These are phyloP conservation scores for Microstegium vimineum DNA, from an alignment of 176 grass and related monocot genomes.

Conservation along the genomic window DNA sequence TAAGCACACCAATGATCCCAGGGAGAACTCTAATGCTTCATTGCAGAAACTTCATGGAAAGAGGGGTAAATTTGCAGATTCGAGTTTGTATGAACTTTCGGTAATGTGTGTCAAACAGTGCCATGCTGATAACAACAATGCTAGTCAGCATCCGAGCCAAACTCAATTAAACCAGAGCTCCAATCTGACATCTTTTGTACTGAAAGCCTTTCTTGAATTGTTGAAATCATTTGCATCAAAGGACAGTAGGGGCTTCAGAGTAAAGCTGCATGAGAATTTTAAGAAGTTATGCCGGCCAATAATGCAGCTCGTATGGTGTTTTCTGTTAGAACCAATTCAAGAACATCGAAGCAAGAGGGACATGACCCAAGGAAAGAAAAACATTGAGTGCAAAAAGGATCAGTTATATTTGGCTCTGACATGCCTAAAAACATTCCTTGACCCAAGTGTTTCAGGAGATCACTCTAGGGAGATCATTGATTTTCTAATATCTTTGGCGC, in stretches of 20 bases:
- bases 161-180: slow-evolving; percentile 32
- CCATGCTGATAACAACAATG: slow-evolving; percentile 33
- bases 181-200: slow-evolving; percentile 55
- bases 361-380: slow-evolving; percentile 51
- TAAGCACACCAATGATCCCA: slow-evolving; percentile 38
- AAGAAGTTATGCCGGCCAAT: slow-evolving; percentile 53
- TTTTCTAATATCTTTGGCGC: slow-evolving; percentile 41
- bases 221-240: slow-evolving; percentile 45
- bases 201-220: slow-evolving; percentile 68
- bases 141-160: slow-evolving; percentile 51
- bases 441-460: slow-evolving; percentile 51
- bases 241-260: slow-evolving; percentile 16
- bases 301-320: slow-evolving; percentile 59
- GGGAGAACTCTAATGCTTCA: slow-evolving; percentile 40
- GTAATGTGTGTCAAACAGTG: slow-evolving; percentile 42
- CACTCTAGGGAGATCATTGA: slow-evolving; percentile 35
- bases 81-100: slow-evolving; percentile 62
- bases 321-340: slow-evolving; percentile 44
- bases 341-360: slow-evolving; percentile 54
- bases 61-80: slow-evolving; percentile 49
- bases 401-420: slow-evolving; percentile 59
- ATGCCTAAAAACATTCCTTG: slow-evolving; percentile 64
- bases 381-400: slow-evolving; percentile 50
- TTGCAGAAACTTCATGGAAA: slow-evolving; percentile 50
- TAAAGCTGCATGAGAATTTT: slow-evolving; percentile 37